Conservation (phyloP, 192 early-diverging fungal genomes). For the Coemansia sp. region DNA sequence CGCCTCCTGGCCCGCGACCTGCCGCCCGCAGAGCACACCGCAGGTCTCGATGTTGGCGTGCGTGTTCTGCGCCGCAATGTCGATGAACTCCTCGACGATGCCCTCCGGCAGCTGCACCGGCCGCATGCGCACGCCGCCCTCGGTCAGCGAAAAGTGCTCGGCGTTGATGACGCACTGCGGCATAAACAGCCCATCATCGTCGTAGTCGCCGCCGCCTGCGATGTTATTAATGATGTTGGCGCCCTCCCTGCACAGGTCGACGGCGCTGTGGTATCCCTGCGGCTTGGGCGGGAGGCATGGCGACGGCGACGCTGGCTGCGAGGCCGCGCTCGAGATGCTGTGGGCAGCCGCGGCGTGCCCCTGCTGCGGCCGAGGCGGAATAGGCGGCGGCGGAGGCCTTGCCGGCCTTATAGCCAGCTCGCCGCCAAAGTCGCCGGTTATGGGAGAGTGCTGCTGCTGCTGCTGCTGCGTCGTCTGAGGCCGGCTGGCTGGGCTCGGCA, state of each 20-base stretch:
- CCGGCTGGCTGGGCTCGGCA: slow-evolving; percentile 1
- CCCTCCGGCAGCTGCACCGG: slow-evolving; percentile 66
- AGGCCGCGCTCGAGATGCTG: slow-evolving; percentile 3
- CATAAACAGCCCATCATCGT: slow-evolving; percentile 23
- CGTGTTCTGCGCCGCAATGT: slow-evolving; percentile 75
- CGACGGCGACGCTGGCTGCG: neutral
- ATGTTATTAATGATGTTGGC: neutral
- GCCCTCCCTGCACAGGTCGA: neutral
- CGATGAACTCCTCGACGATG: slow-evolving; percentile 70
- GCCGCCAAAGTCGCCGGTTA: neutral
- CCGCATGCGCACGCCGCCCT: slow-evolving; percentile 67
- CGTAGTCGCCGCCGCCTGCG: neutral
- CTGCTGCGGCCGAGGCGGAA: slow-evolving; percentile 21
- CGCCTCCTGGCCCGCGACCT: slow-evolving; percentile 56
- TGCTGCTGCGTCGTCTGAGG: neutral
- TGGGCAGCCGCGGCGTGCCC: neutral
- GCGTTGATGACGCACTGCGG: slow-evolving; percentile 30
- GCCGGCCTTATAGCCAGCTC: neutral
- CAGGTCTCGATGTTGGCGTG: slow-evolving; percentile 84
- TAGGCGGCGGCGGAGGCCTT: slow-evolving; percentile 7
- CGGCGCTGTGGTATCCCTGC: slow-evolving; percentile 29
- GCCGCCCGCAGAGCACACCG: slow-evolving; percentile 77
- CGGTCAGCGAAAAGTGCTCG: slow-evolving; percentile 52
- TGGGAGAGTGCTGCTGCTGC: neutral
- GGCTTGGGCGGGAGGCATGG: slow-evolving; percentile 50